A percentile compares a stretch with the other conserved stretches of the same genome.
Evolutionary conservation across 441 rosid species (phyloP).

Genomic region (Erodium texanum): DNA sequence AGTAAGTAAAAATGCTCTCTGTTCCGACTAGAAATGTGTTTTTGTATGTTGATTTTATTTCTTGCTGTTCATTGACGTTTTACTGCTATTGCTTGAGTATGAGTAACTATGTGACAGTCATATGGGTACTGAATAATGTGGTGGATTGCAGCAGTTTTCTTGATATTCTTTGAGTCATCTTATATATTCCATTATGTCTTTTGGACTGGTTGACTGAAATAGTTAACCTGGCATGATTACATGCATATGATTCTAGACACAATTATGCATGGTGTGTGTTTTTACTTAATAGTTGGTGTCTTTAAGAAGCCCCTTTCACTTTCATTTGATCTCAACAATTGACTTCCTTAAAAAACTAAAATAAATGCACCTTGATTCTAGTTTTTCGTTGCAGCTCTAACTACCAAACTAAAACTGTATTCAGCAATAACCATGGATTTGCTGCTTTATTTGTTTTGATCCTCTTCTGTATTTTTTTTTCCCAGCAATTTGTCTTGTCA

Average conservation of each 20-base stretch:
- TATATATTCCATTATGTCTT: neutral
- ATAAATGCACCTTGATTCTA: no score
- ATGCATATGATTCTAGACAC: neutral
- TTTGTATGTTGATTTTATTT: neutral
- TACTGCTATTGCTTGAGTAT: neutral
- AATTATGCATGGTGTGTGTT: neutral
- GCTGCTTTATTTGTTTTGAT: neutral
- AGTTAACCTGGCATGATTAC: neutral
- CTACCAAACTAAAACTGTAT: neutral
- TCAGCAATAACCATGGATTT: neutral
- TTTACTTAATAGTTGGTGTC: neutral
- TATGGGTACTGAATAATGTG: no score
- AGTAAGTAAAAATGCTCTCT: slow-evolving; percentile 30
- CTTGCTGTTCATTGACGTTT: neutral
- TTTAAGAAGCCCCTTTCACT: no score
- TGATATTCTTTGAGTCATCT: no score
- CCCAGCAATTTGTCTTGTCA: neutral
- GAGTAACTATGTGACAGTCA: neutral
- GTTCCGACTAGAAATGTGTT: neutral
- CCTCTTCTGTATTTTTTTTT: neutral
- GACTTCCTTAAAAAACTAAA: no score
- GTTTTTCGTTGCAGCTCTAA: neutral
- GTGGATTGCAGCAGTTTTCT: no score
- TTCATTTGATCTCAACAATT: no score
- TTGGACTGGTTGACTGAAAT: neutral